Base-by-base conservation (phyloP, 495 filamentous ascomycete species). In the Aspergillus leporis region DNA sequence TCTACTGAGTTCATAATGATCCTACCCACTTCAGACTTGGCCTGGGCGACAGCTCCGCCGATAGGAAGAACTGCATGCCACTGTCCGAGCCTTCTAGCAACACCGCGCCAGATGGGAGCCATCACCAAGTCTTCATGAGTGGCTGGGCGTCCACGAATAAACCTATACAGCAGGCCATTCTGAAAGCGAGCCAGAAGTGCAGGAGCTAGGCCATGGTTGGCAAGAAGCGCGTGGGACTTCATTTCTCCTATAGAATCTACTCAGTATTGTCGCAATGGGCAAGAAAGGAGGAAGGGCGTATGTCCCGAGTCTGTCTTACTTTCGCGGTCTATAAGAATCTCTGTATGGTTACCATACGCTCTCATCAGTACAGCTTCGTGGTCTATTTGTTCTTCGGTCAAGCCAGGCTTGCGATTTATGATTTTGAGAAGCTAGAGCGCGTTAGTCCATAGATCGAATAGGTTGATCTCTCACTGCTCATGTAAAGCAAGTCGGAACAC, bases 81-180 rank as follows among this genome's bases (percentile, higher is more conserved):
- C 78, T 98, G 83, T 36, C 87, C 94, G 21, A 99, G 79, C 49
- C 90, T 77, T 40, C 81, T 83, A 4, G 94, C 94, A 51, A 97
- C 89, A 46, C 89, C 92, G 30, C 83, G 86, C 85, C 88, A 97
- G 64, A 97, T 83, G 5, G 73, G 66, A 22, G 87, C 78, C 55
- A 81, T 79, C 52, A 87, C 81, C 65, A 99, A 74, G 70, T 98
- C 92, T 60, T 84, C 81, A 38, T 94, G 89, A 30, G 86, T 83
- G 61, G 91, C 92, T 55, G 90, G 87, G 46, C 80, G 82, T 40
- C 94, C 94, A 40, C 81, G 85, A 31, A 97, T 89, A 73, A 90
- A 99, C 56, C 88, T 84, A 76, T 99, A 99, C 58, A 98, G 82
- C 67, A 99, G 88, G 58, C 94, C 94, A 71, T 99, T 99, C 56